A percentile compares a stretch with the other conserved stretches of the same genome.
phyloP scores from a whole-genome alignment of 176 grass and related monocot genomes.

The Zizania latifolia region DNA sequence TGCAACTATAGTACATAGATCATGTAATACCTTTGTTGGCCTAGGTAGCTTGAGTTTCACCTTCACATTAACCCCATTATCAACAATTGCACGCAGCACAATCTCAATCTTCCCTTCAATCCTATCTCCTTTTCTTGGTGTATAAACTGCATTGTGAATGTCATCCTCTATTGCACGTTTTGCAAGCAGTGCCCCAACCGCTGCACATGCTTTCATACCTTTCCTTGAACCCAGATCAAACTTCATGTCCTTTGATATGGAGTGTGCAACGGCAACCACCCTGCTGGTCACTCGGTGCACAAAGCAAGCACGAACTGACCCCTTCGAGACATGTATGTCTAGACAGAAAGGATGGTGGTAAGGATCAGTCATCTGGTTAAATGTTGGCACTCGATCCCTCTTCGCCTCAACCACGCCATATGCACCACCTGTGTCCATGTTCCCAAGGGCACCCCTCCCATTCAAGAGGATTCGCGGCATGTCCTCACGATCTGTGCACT shows the following conservation, averaged over 20 bases:
- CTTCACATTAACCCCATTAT: constrained; percentile 69
- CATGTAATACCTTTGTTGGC: constrained; percentile 28
- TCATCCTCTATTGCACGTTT: constrained; percentile 66
- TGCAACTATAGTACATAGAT: not conserved
- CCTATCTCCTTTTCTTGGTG: constrained; percentile 66
- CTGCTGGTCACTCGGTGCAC: constrained; percentile 61
- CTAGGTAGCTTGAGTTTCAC: constrained; percentile 67
- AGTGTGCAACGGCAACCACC: constrained; percentile 61
- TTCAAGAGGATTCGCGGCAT: too few species aligned
- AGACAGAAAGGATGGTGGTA: constrained; percentile 76
- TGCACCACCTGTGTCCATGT: too few species aligned
- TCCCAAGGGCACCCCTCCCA: too few species aligned
- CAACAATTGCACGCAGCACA: constrained; percentile 46
- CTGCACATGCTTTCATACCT: constrained; percentile 52
- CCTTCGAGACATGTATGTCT: constrained; percentile 66
- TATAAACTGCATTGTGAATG: constrained; percentile 67
- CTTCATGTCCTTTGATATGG: constrained; percentile 80
- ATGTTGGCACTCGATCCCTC: constrained; percentile 39
- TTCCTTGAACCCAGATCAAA: constrained; percentile 65
- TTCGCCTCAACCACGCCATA: constrained; percentile 27
- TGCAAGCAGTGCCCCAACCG: constrained; percentile 51
- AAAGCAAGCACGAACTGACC: constrained; percentile 70
- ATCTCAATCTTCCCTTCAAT: constrained; percentile 71
- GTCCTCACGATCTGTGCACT: not conserved
- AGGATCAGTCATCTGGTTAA: constrained; percentile 62